A percentile compares a stretch with the other conserved stretches of the same genome.
These are phyloP conservation scores for Agaricales sp. DNA, from an alignment of 1,284 basidiomycete genomes.

Conservation along the genomic window DNA sequence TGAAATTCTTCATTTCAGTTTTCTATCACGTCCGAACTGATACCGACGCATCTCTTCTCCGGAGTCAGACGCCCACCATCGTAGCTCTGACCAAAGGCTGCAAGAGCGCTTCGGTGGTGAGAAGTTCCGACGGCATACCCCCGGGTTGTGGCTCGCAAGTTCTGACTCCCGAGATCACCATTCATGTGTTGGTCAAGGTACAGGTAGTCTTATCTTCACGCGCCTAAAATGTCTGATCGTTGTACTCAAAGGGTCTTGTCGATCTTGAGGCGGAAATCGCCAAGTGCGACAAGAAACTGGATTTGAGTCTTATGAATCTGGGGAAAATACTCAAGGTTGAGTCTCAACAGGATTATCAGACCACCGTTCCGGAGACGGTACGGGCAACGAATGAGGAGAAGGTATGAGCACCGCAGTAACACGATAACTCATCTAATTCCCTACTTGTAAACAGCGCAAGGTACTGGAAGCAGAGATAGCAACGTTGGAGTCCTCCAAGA, in stretches of 20 bases:
- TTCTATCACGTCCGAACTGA: slow-evolving; percentile 68
- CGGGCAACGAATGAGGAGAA: slow-evolving; percentile 69
- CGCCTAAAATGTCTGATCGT: background rate
- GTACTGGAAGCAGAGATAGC: slow-evolving; percentile 56
- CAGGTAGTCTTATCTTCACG: slow-evolving; percentile 16
- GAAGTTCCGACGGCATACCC: slow-evolving; percentile 57
- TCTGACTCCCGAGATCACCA: slow-evolving; percentile 65
- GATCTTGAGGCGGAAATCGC: slow-evolving; percentile 77
- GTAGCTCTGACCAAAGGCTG: slow-evolving; percentile 85
- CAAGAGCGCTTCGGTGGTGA: slow-evolving; percentile 58
- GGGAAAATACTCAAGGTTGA: slow-evolving; percentile 75
- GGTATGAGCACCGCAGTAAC: slow-evolving; percentile 30
- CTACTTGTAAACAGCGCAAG: slow-evolving; percentile 33
- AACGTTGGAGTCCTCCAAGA: slow-evolving; percentile 45
- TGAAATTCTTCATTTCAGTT: slow-evolving; percentile 36
- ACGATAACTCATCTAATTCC: slow-evolving; percentile 17
- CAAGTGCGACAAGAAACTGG: slow-evolving; percentile 83
- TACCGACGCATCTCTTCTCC: slow-evolving; percentile 57
- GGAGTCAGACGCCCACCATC: slow-evolving; percentile 68
- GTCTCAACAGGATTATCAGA: slow-evolving; percentile 66
- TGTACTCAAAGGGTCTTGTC: slow-evolving; percentile 64
- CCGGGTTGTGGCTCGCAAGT: slow-evolving; percentile 82
- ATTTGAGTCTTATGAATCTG: slow-evolving; percentile 56
- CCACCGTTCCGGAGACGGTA: slow-evolving; percentile 72
- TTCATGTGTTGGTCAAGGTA: slow-evolving; percentile 81